Evolutionary conservation across 305 asterid genomes (phyloP).

Genomic region (Fraxinus greggii): DNA sequence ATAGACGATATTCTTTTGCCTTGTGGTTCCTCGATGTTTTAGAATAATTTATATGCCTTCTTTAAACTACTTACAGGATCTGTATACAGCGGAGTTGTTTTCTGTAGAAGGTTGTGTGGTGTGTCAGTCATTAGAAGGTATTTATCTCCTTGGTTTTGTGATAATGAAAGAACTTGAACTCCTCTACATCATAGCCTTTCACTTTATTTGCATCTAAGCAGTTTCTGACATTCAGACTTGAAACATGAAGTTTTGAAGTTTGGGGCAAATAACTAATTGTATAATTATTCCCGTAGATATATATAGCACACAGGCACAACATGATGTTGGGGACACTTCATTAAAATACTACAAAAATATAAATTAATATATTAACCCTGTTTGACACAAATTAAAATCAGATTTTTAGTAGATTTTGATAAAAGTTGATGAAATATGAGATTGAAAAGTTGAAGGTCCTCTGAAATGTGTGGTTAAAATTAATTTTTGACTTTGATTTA

Average conservation of each 20-base stretch:
- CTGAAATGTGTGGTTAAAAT: neutral
- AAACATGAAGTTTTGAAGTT: neutral
- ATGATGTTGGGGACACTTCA: neutral
- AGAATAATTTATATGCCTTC: slow-evolving; percentile 1
- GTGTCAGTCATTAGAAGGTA: slow-evolving; percentile 93
- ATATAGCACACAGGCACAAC: neutral
- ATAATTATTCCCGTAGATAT: neutral
- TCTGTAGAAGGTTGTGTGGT: slow-evolving; percentile 81
- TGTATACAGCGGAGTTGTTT: slow-evolving; percentile 73
- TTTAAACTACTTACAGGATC: slow-evolving; percentile 59
- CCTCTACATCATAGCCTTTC: neutral
- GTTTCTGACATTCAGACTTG: neutral
- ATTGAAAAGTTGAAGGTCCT: neutral
- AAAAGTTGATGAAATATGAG: neutral
- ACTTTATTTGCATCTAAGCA: neutral
- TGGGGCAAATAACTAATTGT: neutral
- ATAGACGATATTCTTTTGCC: neutral
- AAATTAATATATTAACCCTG: neutral
- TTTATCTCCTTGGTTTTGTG: slow-evolving; percentile 4
- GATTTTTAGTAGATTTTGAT: neutral
- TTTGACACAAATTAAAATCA: neutral
- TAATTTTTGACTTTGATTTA: neutral
- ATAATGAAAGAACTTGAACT: neutral
- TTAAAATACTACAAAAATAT: neutral
- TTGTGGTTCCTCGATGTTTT: neutral